Base-by-base conservation (phyloP, 371 early-diverging fungal species). In the Aphelidium insulamus region DNA sequence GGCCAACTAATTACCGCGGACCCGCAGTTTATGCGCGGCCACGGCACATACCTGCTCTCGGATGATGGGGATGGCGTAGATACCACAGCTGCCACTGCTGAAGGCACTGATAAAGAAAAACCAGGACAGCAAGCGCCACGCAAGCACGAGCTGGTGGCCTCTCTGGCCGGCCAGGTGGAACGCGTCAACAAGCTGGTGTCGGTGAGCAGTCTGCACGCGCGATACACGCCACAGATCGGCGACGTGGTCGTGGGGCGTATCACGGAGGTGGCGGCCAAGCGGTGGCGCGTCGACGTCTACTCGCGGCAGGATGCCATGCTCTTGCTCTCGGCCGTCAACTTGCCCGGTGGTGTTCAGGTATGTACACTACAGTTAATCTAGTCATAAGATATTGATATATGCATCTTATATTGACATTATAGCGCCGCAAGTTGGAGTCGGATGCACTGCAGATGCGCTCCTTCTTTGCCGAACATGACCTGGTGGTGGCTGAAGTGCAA, bases 231-330 rank as follows among this genome's bases (percentile, higher is more conserved):
- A 28, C 87, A 95, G 45, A 82, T 97, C 40, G 98, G 99, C 31
- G 98, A 99, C 62, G 84, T 97, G 30, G 83, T 99, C 0, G 87
- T 99, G 3, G 98, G 98, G 1, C 62, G 98, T 27, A 78, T 99
- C 22, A 79, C 77, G 17, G 88, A 85, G 44, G 80, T 77, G 5
- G 58, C 62, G 1, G 72, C 68, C 33, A 94, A 78, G 59, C 77
- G 95, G 46, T 99, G 99, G 99, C 83, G 79, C 44, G 81, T 97
- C 0, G 95, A 97, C 50, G 72, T 90, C 23, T 83, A 80, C 49
- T 69, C 81, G 19, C 67, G 75, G 25, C 78, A 76, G 47, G 92
- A 97, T 50, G 84, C 77, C 4, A 63, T 80, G 16, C 55, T 98
- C 21, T 59, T 81, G 33, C 61, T 99, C 33, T 85, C 90, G 24